Conservation (phyloP, 805 yeast genomes). For the Priceomyces fermenticarens region DNA sequence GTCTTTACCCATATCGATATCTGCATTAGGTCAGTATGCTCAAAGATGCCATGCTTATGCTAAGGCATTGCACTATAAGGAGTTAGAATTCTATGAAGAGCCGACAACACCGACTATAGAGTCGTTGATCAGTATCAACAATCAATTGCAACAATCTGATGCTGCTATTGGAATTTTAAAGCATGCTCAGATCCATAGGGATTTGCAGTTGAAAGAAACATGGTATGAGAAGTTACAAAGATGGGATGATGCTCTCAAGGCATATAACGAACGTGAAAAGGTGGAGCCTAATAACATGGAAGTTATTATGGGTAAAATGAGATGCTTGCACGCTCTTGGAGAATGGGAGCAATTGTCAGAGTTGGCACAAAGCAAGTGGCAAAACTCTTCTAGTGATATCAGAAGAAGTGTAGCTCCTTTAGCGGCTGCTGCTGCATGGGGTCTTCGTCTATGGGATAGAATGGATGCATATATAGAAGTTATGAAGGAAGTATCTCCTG, state of each 20-base stretch:
- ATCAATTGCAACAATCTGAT: conserved; percentile 92
- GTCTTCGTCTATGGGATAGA: conserved; percentile 92
- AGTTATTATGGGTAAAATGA: conserved; percentile 94
- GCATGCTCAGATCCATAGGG: conserved; percentile 90
- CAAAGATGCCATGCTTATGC: conserved; percentile 97
- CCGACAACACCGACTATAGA: conserved; percentile 92
- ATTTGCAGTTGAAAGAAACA: conserved; percentile 87
- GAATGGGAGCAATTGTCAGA: conserved; percentile 94
- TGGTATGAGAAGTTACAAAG: conserved; percentile 97
- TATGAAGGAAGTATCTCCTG: conserved; percentile 91
- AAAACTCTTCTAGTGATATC: conserved; percentile 63
- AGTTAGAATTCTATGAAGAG: conserved; percentile 88
- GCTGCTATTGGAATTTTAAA: conserved; percentile 96
- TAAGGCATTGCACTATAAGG: conserved; percentile 94
- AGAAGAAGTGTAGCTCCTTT: conserved; percentile 88
- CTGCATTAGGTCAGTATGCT: conserved; percentile 88
- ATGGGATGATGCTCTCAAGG: conserved; percentile 96
- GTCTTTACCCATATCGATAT: conserved; percentile 86
- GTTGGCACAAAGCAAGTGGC: conserved; percentile 86
- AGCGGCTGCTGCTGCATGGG: conserved; percentile 99
- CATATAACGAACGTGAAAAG: conserved; percentile 77
- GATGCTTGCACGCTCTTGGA: conserved; percentile 97
- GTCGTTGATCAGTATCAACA: conserved; percentile 85
- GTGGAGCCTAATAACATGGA: conserved; percentile 71
- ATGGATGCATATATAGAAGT: conserved; percentile 89